These are phyloP conservation scores for Colletotrichum navitas DNA, from an alignment of 2,329 filamentous ascomycete genomes.

Conservation along the genomic window DNA sequence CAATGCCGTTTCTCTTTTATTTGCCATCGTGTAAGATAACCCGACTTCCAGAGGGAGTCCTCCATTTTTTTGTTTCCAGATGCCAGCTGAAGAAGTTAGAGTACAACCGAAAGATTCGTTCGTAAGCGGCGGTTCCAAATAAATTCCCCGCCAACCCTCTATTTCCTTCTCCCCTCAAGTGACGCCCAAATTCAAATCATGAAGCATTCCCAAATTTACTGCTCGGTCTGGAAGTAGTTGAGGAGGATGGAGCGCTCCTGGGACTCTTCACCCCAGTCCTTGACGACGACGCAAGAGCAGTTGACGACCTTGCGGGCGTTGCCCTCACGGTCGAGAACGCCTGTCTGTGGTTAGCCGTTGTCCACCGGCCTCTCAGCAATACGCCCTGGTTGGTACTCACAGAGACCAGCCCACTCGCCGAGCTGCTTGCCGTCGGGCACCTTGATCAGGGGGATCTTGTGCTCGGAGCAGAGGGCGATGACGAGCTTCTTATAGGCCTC, in stretches of 20 bases:
- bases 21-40: constrained; percentile 51
- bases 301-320: constrained; percentile 99
- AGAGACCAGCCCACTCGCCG: constrained; percentile 99
- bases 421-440: constrained; percentile 99
- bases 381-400: constrained; percentile 70
- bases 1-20: constrained; percentile 41
- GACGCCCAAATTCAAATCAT: constrained; percentile 50
- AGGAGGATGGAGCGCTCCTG: constrained; percentile 99
- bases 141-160: constrained; percentile 38
- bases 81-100: constrained; percentile 62
- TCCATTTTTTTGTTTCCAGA: constrained; percentile 53
- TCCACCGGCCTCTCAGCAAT: neutral
- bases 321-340: constrained; percentile 98
- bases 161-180: constrained; percentile 42
- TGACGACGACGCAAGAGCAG: constrained; percentile 99
- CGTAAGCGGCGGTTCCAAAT: constrained; percentile 36
- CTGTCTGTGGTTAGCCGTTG: constrained; percentile 62
- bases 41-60: constrained; percentile 50
- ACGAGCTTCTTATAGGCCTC: constrained; percentile 99
- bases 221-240: constrained; percentile 99
- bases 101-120: constrained; percentile 56
- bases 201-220: constrained; percentile 60
- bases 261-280: constrained; percentile 99
- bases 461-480: constrained; percentile 97
- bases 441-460: constrained; percentile 99